These are phyloP conservation scores for Solanum virginianum DNA, from an alignment of 257 asterid species.

Conservation along the genomic window DNA sequence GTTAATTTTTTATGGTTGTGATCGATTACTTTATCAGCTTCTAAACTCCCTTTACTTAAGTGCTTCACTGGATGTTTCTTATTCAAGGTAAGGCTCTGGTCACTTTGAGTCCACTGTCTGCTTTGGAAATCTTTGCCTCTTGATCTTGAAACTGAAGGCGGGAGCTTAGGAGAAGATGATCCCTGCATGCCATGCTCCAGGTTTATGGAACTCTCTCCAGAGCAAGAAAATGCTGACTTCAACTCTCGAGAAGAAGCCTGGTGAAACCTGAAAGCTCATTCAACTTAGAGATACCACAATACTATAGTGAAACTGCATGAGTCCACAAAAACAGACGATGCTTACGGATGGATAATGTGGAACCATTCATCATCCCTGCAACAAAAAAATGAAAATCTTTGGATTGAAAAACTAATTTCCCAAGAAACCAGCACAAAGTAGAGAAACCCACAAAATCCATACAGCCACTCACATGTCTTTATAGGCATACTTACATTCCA, in stretches of 20 bases:
- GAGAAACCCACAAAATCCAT: neutral
- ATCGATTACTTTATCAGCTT: neutral
- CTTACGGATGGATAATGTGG: constrained; percentile 31
- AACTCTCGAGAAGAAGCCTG: constrained; percentile 18
- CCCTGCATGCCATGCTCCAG: constrained; percentile 1
- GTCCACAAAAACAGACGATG: neutral
- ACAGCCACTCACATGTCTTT: constrained; percentile 20
- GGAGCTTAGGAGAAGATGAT: constrained; percentile 29
- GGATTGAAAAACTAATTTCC: neutral
- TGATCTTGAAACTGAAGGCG: constrained; percentile 26
- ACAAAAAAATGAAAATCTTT: neutral
- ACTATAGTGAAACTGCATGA: neutral
- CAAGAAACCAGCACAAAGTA: neutral
- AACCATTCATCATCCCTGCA: constrained; percentile 50
- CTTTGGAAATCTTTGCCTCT: constrained; percentile 26
- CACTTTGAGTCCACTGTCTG: constrained; percentile 6
- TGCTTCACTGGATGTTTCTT: constrained; percentile 3
- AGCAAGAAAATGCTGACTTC: constrained; percentile 6
- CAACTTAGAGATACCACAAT: neutral
- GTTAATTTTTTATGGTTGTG: neutral
- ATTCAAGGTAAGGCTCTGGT: neutral
- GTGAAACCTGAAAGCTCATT: constrained; percentile 26
- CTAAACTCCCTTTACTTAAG: constrained; percentile 1
- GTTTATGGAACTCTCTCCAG: neutral
- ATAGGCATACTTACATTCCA: constrained; percentile 17